phyloP scores from a whole-genome alignment of 768 basidiomycete species.

The Xerocomellus chrysenteron region DNA sequence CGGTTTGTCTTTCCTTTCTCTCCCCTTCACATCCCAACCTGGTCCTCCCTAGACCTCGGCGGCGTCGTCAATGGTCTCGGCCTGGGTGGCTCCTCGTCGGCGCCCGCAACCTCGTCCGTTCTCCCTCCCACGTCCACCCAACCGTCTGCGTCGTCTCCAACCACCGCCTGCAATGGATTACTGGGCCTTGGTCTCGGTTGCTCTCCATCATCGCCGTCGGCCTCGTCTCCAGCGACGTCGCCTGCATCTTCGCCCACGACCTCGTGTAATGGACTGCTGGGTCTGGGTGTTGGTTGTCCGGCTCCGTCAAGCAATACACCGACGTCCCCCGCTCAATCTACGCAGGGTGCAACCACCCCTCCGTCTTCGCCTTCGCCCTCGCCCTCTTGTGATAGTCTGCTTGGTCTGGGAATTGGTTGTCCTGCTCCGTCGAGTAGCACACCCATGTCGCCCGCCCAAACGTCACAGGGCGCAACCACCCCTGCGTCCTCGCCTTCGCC shows the following conservation, averaged over 20 bases:
- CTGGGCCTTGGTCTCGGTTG: slow-evolving; percentile 22
- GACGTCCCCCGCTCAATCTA: background rate
- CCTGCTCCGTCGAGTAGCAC: background rate
- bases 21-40: background rate
- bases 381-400: background rate
- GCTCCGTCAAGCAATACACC: background rate
- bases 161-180: slow-evolving; percentile 19
- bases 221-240: background rate
- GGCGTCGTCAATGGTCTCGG: background rate
- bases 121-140: slow-evolving; percentile 5
- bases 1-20: slow-evolving; percentile 6
- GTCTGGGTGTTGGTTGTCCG: no score
- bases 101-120: slow-evolving; percentile 12
- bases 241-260: background rate
- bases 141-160: background rate
- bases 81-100: background rate
- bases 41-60: slow-evolving; percentile 1
- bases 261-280: background rate
- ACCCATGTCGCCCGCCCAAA: background rate
- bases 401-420: background rate
- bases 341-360: background rate
- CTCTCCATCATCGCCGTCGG: background rate
- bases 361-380: background rate
- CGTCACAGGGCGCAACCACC: background rate
- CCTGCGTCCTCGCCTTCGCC: background rate